Evolutionary conservation across 192 early-diverging fungal species (phyloP).

Genomic region (Coemansia sp.): DNA sequence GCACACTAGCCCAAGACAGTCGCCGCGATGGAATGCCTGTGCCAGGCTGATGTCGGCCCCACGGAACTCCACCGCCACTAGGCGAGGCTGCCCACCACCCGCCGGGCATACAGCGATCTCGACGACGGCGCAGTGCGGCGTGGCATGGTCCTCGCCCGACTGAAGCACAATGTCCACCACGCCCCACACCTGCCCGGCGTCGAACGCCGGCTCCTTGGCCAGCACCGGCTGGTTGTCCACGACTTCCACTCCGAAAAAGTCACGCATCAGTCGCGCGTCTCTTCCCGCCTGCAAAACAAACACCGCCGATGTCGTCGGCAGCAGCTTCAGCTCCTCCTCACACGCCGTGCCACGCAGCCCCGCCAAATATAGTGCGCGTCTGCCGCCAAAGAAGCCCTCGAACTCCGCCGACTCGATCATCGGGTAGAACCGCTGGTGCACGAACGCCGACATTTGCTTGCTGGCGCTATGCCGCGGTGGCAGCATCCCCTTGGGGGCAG

Average conservation of each 20-base stretch:
- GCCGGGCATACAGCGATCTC: background rate
- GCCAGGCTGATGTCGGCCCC: conserved; percentile 20
- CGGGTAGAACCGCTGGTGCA: conserved; percentile 52
- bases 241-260: conserved; percentile 36
- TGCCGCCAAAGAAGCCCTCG: conserved; percentile 32
- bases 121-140: background rate
- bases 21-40: conserved; percentile 29
- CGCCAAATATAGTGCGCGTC: conserved; percentile 31
- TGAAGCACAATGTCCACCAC: conserved; percentile 13
- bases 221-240: background rate
- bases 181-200: conserved; percentile 54
- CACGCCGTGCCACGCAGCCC: conserved; percentile 12
- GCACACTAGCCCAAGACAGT: conserved; percentile 46
- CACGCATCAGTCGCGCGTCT: conserved; percentile 32
- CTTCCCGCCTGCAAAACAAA: conserved; percentile 39
- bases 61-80: conserved; percentile 33
- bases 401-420: conserved; percentile 47
- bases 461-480: conserved; percentile 9
- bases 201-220: conserved; percentile 23
- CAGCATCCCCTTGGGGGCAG: background rate
- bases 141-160: background rate
- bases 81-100: conserved; percentile 5
- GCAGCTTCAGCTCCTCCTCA: conserved; percentile 29
- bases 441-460: conserved; percentile 33
- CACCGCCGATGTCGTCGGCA: conserved; percentile 37